Base-by-base conservation (phyloP, 306 rosid genomes). In the Dalbergia oliveri region DNA sequence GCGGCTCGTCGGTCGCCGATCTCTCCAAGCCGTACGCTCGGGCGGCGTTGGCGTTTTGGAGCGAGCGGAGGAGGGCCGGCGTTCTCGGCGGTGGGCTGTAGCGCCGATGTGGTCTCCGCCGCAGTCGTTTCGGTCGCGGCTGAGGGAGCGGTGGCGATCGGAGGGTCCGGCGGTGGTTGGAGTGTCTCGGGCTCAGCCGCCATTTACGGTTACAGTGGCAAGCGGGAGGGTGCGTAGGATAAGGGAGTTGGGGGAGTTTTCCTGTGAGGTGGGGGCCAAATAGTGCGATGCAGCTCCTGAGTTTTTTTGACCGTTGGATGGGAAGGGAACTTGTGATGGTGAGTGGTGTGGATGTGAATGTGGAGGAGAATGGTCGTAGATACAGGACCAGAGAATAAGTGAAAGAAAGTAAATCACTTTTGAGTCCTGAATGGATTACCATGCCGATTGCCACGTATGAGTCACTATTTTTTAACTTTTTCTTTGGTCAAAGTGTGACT, bases 1-100 rank as follows among this genome's bases (percentile, higher is more conserved):
- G 86, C 76, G 56, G 86, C 45, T 54, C 80, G 91, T 64, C 80
- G 94, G 37, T 88, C 91, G 15, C 94, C 97, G 83, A 91, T 89
- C 84, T 91, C 94, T 14, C 94, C 97, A 26, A 91, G 69, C 4
- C 97, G 91, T 49, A 91, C 97, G 80, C 94, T 91, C 9, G 94
- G 94, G 18, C 97, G 88, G 21, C 97, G 92, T 41, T 89, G 97
- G 16, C 94, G 89, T 63, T 91, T 87, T 4, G 85, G 85, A 79
- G 90, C 88, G 66, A 79, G 13, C 4, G 74, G 47, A 26, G 83
- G 50, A 16, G 77, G 87, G 11, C 49, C 83, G 2, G 81, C 39
- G 14, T 73, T 83, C 16, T 86, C 88, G 1, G 58, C 8, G 23
- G 21, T 16, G 7, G 83, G 81, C 3, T 63, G 81, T 1, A 63